phyloP scores from a whole-genome alignment of 1,284 basidiomycete genomes.

The Cryptococcus sp. region DNA sequence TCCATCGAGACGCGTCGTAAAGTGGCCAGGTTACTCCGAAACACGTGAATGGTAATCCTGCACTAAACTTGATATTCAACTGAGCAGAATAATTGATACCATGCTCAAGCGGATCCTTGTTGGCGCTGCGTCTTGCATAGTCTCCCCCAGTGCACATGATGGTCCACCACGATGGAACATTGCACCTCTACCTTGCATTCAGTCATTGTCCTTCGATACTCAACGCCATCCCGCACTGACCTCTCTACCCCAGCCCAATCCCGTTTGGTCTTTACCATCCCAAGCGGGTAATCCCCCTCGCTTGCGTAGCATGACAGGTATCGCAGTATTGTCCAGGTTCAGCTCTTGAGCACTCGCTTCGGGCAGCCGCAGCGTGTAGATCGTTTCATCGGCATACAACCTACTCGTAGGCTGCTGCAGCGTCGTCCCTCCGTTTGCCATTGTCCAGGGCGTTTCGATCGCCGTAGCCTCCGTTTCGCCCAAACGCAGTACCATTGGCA shows the following conservation, averaged over 20 bases:
- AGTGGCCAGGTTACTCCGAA: too few relatives aligned
- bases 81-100: too few relatives aligned
- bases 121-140: too few relatives aligned
- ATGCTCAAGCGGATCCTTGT: too few relatives aligned
- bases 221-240: background rate
- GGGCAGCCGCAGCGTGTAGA: constrained; percentile 10
- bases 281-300: background rate
- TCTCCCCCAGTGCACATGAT: too few relatives aligned
- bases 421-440: background rate
- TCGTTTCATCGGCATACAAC: constrained; percentile 8
- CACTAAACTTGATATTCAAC: too few relatives aligned
- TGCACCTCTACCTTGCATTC: too few relatives aligned
- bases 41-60: too few relatives aligned
- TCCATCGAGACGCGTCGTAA: too few relatives aligned
- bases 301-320: background rate
- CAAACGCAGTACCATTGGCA: background rate
- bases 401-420: background rate
- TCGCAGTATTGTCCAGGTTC: background rate
- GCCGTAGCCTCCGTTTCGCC: too few relatives aligned
- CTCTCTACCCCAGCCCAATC: background rate
- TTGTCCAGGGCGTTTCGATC: background rate
- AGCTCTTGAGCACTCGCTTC: background rate
- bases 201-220: too few relatives aligned
- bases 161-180: too few relatives aligned
- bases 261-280: background rate